phyloP scores from a whole-genome alignment of 495 filamentous ascomycete genomes.

The Podospora anserina region DNA sequence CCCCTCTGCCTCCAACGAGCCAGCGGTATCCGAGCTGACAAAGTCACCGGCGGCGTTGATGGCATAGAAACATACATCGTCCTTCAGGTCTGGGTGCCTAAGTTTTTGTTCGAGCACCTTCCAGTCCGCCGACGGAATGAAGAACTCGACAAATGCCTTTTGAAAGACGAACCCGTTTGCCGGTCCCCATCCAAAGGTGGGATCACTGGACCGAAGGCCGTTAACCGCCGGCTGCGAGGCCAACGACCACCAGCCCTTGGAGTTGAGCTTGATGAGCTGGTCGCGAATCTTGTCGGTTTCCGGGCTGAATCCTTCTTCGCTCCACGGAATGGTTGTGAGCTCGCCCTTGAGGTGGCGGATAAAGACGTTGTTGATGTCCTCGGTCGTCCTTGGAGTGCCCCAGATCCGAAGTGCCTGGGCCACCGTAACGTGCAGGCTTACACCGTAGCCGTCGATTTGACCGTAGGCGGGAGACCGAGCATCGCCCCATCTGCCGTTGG shows the following conservation, averaged over 20 bases:
- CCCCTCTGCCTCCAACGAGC: slow-evolving; percentile 18
- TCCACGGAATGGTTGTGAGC: slow-evolving; percentile 82
- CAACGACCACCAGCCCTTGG: slow-evolving; percentile 91
- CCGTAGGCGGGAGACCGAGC: slow-evolving; percentile 87
- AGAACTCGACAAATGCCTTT: slow-evolving; percentile 97
- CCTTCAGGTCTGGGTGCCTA: slow-evolving; percentile 48
- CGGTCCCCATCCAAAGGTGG: slow-evolving; percentile 93
- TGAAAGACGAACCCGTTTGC: slow-evolving; percentile 93
- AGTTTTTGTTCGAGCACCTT: slow-evolving; percentile 59
- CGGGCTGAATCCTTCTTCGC: slow-evolving; percentile 78
- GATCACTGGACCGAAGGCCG: slow-evolving; percentile 68
- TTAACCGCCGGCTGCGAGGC: slow-evolving; percentile 96
- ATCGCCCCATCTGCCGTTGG: slow-evolving; percentile 96
- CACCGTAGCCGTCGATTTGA: slow-evolving; percentile 94
- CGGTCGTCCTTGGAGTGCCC: slow-evolving; percentile 65
- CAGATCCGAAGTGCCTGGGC: slow-evolving; percentile 76
- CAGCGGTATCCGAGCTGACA: slow-evolving; percentile 55
- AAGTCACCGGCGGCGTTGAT: slow-evolving; percentile 70
- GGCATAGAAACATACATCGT: slow-evolving; percentile 80
- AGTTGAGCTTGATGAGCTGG: slow-evolving; percentile 70
- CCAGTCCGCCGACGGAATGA: slow-evolving; percentile 72
- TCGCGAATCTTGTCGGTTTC: slow-evolving; percentile 78
- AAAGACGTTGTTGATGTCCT: slow-evolving; percentile 77
- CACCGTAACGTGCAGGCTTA: slow-evolving; percentile 76
- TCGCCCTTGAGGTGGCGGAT: slow-evolving; percentile 72